phyloP scores from a whole-genome alignment of 805 yeast genomes.

The Wilhelminamyces savonicus region DNA sequence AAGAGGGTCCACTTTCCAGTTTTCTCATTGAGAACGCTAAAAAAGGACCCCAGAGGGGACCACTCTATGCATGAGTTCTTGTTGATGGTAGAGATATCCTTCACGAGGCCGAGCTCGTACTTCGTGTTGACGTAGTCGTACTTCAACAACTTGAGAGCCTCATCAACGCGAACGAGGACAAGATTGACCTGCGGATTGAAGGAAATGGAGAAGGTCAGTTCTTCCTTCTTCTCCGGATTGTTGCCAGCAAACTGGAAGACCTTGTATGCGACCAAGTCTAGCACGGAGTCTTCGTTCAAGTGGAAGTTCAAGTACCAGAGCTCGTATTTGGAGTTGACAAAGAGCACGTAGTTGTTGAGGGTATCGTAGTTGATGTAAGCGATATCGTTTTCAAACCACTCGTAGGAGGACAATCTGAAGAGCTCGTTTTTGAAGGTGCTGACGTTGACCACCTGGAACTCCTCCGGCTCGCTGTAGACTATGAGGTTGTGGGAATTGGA shows the following conservation, averaged over 20 bases:
- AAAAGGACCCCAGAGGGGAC: slow-evolving; percentile 33
- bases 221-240: no score
- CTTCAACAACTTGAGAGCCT: slow-evolving; percentile 1
- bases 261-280: no score
- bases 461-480: slow-evolving; percentile 17
- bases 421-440: slow-evolving; percentile 23
- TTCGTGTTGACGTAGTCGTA: neutral
- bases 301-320: slow-evolving; percentile 15
- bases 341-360: slow-evolving; percentile 20
- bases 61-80: slow-evolving; percentile 11
- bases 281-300: slow-evolving; percentile 1
- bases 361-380: slow-evolving; percentile 18
- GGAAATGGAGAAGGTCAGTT: slow-evolving; percentile 1
- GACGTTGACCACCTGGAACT: slow-evolving; percentile 30
- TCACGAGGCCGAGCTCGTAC: neutral
- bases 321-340: slow-evolving; percentile 19
- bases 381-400: slow-evolving; percentile 21
- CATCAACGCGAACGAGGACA: slow-evolving; percentile 4
- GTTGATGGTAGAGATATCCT: neutral
- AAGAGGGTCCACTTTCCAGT: slow-evolving; percentile 24
- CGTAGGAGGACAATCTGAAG: slow-evolving; percentile 17
- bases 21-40: slow-evolving; percentile 11
- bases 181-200: slow-evolving; percentile 11
- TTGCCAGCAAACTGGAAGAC: no score
- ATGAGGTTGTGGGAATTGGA: slow-evolving; percentile 33